Evolutionary conservation across 2,329 filamentous ascomycete genomes (phyloP), one percentile per base, ranked within the genome.

Genomic region (Cladosporium colombiae): DNA sequence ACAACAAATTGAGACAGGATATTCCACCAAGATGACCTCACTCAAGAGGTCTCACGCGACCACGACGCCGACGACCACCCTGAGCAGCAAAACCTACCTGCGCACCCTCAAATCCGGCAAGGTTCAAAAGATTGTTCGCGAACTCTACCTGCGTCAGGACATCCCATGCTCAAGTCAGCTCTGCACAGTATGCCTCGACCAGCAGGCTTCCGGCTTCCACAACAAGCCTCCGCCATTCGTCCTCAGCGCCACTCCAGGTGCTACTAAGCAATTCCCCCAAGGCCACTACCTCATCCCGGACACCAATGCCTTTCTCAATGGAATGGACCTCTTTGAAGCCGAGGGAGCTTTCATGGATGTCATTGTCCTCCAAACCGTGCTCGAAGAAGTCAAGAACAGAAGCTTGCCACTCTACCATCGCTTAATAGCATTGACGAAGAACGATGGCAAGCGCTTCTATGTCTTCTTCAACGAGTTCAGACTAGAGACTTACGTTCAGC

Each of bases 381-480:
- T 99, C 16, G 95, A 99, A 79, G 95, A 99, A 81, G 86, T 99
- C 67, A 91, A 93, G 76, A 97, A 97, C 77, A 88, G 93, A 72
- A 98, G 94, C 14, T 80, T 98, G 68, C 95, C 95, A 50, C 86
- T 99, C 44, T 99, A 98, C 81, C 97, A 97, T 78, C 91, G 95
- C 46, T 83, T 99, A 59, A 88, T 98, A 70, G 89, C 91, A 25
- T 83, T 99, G 69, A 96, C 93, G 46, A 96, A 94, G 79, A 97
- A 94, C 74, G 93, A 97, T 73, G 93, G 96, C 70, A 99, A 99
- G 83, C 88, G 94, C 64, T 98, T 97, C 77, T 97, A 98, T 75
- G 92, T 99, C 62, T 99, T 99, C 78, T 98, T 98, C 86, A 99
- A 99, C 78, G 95, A 99, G 74, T 99, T 99, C 76, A 87, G 94